A percentile compares a stretch with the other conserved stretches of the same genome.
phyloP scores from a whole-genome alignment of 352 stramenopile genomes.

The Phytophthora cactorum region DNA sequence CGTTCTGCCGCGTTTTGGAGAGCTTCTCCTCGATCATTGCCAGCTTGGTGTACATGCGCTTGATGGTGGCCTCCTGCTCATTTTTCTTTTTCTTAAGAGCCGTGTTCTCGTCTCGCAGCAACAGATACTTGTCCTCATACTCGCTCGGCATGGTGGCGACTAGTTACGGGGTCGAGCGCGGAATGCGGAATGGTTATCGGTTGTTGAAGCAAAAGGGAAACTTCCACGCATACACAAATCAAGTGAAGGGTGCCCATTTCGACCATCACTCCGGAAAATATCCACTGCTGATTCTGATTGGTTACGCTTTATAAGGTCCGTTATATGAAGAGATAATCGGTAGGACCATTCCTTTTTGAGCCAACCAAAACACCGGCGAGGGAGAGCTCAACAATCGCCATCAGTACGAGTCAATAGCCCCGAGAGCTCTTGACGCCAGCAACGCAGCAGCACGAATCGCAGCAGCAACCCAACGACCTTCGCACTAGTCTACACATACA shows the following conservation, averaged over 20 bases:
- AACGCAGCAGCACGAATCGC: not conserved
- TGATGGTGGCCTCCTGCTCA: conserved; percentile 91
- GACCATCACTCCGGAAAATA: not conserved
- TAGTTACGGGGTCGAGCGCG: not conserved
- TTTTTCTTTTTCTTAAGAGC: conserved; percentile 92
- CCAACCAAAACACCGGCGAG: conserved; percentile 39
- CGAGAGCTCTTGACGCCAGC: conserved; percentile 19
- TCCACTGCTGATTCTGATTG: not conserved
- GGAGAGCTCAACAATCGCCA: conserved; percentile 32
- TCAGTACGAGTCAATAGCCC: conserved; percentile 23
- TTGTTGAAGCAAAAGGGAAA: conserved; percentile 32
- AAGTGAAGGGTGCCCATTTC: not conserved
- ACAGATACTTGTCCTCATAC: conserved; percentile 88
- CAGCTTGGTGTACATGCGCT: conserved; percentile 91
- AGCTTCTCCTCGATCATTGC: conserved; percentile 89
- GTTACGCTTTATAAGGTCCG: not conserved
- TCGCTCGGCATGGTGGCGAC: conserved; percentile 51
- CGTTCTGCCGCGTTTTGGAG: conserved; percentile 68
- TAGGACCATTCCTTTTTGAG: conserved; percentile 35
- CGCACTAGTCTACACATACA: conserved; percentile 20
- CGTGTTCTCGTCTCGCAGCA: conserved; percentile 85
- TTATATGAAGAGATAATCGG: not conserved
- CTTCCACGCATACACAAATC: conserved; percentile 21
- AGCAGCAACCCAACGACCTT: conserved; percentile 10
- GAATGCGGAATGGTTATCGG: conserved; percentile 1